Conservation (phyloP, 1,139 yeast species). For the Yamadazyma jaroonii region DNA sequence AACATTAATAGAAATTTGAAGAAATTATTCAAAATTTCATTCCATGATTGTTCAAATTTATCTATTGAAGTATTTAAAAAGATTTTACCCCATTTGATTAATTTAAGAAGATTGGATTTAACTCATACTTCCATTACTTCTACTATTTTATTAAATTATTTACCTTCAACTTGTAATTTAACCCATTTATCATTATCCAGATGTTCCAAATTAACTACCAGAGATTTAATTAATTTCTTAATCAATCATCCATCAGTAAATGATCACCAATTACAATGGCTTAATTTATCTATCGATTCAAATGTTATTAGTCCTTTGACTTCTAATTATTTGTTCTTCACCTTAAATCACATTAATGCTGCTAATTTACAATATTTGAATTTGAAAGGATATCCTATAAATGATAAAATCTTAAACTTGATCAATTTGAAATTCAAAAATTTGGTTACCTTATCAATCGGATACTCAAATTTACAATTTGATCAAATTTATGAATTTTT, state of each 20-base stretch:
- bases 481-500: slow-evolving; percentile 51
- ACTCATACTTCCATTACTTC: slow-evolving; percentile 78
- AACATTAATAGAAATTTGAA: slow-evolving; percentile 18
- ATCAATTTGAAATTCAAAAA: slow-evolving; percentile 53
- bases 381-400: slow-evolving; percentile 74
- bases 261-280: slow-evolving; percentile 62
- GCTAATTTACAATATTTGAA: slow-evolving; percentile 55
- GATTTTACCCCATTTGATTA: slow-evolving; percentile 56
- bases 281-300: slow-evolving; percentile 71
- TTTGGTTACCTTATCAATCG: slow-evolving; percentile 62
- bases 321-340: slow-evolving; percentile 55
- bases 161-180: slow-evolving; percentile 55
- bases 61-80: slow-evolving; percentile 54
- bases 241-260: slow-evolving; percentile 70
- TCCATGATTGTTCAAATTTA: slow-evolving; percentile 86
- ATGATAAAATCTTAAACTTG: slow-evolving; percentile 48
- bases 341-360: slow-evolving; percentile 55
- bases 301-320: slow-evolving; percentile 63
- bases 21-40: slow-evolving; percentile 56
- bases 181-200: slow-evolving; percentile 79
- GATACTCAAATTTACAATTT: slow-evolving; percentile 53
- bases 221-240: slow-evolving; percentile 69
- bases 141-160: slow-evolving; percentile 41
- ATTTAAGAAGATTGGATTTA: slow-evolving; percentile 68
- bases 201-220: slow-evolving; percentile 74